Percentiles rank a stretch among this genome's conserved stretches.
Evolutionary conservation across 140 eudicot species (phyloP).

Genomic region (Ambrosia hybrid): DNA sequence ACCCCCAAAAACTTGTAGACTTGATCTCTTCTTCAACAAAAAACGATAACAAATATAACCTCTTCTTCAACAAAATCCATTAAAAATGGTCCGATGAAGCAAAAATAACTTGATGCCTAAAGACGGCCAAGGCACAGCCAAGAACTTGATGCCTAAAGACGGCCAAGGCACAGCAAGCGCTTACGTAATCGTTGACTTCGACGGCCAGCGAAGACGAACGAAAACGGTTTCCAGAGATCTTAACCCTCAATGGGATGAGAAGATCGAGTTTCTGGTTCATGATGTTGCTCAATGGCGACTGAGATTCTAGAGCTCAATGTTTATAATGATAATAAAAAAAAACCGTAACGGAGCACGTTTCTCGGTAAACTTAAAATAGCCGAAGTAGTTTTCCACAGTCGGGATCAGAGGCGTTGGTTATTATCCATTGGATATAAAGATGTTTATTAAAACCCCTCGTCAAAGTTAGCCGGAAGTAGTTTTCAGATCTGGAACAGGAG

Average conservation of each 20-base stretch:
- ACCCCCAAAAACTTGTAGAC: no score
- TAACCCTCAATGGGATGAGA: constrained; percentile 91
- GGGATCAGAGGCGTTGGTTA: constrained; percentile 71
- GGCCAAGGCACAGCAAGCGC: constrained; percentile 99
- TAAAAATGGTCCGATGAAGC: no score
- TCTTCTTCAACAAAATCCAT: no score
- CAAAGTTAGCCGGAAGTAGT: no score
- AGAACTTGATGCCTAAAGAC: constrained; percentile 91
- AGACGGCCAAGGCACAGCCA: constrained; percentile 33
- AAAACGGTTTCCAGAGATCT: constrained; percentile 70
- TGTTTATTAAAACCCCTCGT: no score
- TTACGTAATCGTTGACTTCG: constrained; percentile 76
- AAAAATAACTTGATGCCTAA: no score
- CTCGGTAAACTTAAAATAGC: constrained; percentile 80
- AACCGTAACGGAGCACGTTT: constrained; percentile 66
- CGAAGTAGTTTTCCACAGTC: constrained; percentile 43
- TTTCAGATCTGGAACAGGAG: no score
- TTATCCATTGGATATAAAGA: constrained; percentile 55
- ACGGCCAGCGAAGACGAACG: constrained; percentile 85
- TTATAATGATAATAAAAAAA: constrained; percentile 80
- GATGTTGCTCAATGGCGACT: constrained; percentile 56
- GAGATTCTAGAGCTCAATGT: constrained; percentile 71
- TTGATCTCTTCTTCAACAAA: no score
- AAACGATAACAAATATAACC: no score
- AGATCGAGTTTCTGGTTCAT: constrained; percentile 67